phyloP scores from a whole-genome alignment of 2,329 filamentous ascomycete species.

The Aspergillus oerlinghausenensis region DNA sequence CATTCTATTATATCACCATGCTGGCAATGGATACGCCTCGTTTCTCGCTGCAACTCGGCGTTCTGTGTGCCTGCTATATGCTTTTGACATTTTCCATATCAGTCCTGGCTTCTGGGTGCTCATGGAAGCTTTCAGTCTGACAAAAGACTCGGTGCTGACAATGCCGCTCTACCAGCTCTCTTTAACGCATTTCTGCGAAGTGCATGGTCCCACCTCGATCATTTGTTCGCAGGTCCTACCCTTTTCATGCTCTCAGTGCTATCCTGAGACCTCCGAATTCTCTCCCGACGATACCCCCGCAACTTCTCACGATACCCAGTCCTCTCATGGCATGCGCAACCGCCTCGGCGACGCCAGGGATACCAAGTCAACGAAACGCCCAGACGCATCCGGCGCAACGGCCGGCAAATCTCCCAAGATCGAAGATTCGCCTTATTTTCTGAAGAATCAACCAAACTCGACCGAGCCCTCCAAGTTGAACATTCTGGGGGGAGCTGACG shows the following conservation, averaged over 20 bases:
- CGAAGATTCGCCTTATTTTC: constrained; percentile 51
- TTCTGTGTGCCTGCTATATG: not conserved
- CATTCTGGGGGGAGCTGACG: constrained; percentile 41
- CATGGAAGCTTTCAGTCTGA: constrained; percentile 4
- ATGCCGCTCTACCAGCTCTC: constrained; percentile 45
- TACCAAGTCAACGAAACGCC: constrained; percentile 11
- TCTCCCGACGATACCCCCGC: constrained; percentile 41
- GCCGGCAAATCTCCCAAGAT: constrained; percentile 31
- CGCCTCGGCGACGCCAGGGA: constrained; percentile 12
- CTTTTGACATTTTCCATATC: not conserved
- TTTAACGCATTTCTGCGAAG: constrained; percentile 59
- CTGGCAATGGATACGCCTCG: not conserved
- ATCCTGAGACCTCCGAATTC: constrained; percentile 33
- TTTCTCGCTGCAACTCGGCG: not conserved
- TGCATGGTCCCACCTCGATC: constrained; percentile 59
- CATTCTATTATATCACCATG: not conserved
- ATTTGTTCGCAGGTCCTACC: constrained; percentile 57
- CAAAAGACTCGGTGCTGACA: not conserved
- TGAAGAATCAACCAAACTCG: constrained; percentile 32
- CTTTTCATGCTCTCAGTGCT: constrained; percentile 51
- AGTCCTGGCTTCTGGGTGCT: not conserved
- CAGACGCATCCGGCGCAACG: constrained; percentile 10
- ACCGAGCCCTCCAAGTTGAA: constrained; percentile 44
- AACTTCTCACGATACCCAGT: constrained; percentile 26
- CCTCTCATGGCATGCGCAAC: constrained; percentile 21